Base-by-base conservation (phyloP, 2,329 filamentous ascomycete genomes). In the Botryotinia narcissicola region DNA sequence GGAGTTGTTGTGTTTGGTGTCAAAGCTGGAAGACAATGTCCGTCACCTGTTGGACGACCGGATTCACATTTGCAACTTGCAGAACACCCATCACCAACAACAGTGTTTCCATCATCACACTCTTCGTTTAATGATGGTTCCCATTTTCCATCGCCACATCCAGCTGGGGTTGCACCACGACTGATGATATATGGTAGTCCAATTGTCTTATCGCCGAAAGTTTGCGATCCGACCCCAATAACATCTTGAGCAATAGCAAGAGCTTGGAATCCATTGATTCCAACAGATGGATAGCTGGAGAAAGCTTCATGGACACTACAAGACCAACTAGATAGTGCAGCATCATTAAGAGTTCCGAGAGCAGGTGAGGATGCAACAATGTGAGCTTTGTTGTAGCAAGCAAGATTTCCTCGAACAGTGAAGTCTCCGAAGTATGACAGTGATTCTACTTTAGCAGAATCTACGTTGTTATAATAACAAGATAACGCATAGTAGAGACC, bases 171-270 rank as follows among this genome's bases (percentile, higher is more conserved):
- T 14, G 81, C 83, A 12, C 83, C 83, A 61, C 83, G 82, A 35
- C 83, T 82, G 64, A 84, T 80, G 73, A 85, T 83, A 73, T 84
- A 85, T 46, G 83, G 83, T 25, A 84, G 79, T 37, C 83, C 83
- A 12, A 75, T 78, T 22, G 80, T 81, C 16, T 79, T 79, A 59
- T 84, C 83, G 25, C 79, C 79, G 73, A 84, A 84, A 4, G 77
- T 77, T 68, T 78, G 79, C 22, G 82, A 75, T 5, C 83, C 83
- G 2, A 75, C 75, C 10, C 80, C 81, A 1, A 81, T 80, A 61
- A 81, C 80, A 71, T 82, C 81, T 51, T 82, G 75, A 5, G 83
- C 82, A 59, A 84, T 83, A 59, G 83, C 83, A 42, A 84, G 78
- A 6, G 83, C 81, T 67, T 81, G 80, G 75, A 85, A 85, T 1